Conservation (phyloP, 495 filamentous ascomycete species). For the Neohortaea acidophila region DNA sequence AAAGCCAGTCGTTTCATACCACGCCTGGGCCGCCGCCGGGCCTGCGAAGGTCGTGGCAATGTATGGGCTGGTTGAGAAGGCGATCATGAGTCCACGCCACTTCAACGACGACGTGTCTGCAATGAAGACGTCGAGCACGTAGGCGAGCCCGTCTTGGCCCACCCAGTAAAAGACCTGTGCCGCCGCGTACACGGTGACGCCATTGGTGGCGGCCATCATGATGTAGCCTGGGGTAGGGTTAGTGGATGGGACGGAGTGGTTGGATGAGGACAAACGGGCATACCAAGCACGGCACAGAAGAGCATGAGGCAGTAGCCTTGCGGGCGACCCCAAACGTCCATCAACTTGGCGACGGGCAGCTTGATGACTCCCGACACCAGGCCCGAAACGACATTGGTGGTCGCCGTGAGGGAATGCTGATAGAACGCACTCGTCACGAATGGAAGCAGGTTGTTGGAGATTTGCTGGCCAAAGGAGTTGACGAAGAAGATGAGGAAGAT, state of each 20-base stretch:
- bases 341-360: conserved; percentile 50
- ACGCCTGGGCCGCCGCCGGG: conserved; percentile 36
- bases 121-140: conserved; percentile 54
- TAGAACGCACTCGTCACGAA: conserved; percentile 23
- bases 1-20: conserved; percentile 33
- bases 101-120: conserved; percentile 52
- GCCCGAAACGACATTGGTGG: conserved; percentile 29
- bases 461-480: conserved; percentile 29
- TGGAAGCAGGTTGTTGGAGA: conserved; percentile 9
- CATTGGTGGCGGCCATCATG: conserved; percentile 42
- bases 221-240: conserved; percentile 3
- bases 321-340: conserved; percentile 49
- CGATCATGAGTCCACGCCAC: conserved; percentile 50
- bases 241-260: background rate
- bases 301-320: conserved; percentile 46
- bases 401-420: conserved; percentile 21
- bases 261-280: background rate
- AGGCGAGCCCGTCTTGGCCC: conserved; percentile 45
- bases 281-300: conserved; percentile 37
- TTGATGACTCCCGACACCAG: conserved; percentile 52
- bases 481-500: conserved; percentile 37
- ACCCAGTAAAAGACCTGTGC: conserved; percentile 53
- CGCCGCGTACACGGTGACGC: conserved; percentile 47
- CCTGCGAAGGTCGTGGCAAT: conserved; percentile 51
- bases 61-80: conserved; percentile 41